A percentile compares a stretch with the other conserved stretches of the same genome.
phyloP scores from a whole-genome alignment of 495 filamentous ascomycete genomes.

The Copromyces sp. region DNA sequence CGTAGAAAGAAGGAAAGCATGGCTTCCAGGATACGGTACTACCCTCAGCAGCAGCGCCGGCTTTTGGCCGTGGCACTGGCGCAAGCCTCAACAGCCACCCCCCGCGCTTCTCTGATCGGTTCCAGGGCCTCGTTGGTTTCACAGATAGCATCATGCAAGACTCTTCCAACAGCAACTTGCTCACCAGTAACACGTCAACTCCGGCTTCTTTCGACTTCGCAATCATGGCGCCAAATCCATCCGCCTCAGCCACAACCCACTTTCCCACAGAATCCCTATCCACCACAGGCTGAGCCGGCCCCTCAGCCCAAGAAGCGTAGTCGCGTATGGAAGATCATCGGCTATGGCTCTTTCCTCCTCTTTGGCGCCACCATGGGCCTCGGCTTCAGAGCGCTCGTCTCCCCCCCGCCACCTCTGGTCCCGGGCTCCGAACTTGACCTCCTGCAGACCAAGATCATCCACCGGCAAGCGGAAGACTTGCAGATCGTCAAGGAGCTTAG shows the following conservation, averaged over 20 bases:
- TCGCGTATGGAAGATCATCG: constrained; percentile 2
- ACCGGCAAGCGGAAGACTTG: constrained; percentile 28
- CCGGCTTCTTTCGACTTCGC: constrained; percentile 1
- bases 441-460: constrained; percentile 19
- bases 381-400: constrained; percentile 22
- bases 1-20: neutral
- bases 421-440: constrained; percentile 27
- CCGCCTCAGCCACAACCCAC: neutral
- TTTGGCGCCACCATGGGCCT: constrained; percentile 27
- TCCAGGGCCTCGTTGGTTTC: neutral
- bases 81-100: neutral
- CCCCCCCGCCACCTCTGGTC: constrained; percentile 23
- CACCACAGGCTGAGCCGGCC: neutral
- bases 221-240: neutral
- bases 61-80: neutral
- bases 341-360: constrained; percentile 27
- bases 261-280: neutral
- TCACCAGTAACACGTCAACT: neutral
- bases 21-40: neutral
- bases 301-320: neutral
- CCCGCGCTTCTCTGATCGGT: neutral
- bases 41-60: neutral
- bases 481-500: constrained; percentile 45
- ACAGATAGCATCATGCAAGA: neutral
- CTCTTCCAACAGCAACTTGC: neutral